Evolutionary conservation across 2,329 filamentous ascomycete genomes (phyloP).

Genomic region (Cladosporium sp.): DNA sequence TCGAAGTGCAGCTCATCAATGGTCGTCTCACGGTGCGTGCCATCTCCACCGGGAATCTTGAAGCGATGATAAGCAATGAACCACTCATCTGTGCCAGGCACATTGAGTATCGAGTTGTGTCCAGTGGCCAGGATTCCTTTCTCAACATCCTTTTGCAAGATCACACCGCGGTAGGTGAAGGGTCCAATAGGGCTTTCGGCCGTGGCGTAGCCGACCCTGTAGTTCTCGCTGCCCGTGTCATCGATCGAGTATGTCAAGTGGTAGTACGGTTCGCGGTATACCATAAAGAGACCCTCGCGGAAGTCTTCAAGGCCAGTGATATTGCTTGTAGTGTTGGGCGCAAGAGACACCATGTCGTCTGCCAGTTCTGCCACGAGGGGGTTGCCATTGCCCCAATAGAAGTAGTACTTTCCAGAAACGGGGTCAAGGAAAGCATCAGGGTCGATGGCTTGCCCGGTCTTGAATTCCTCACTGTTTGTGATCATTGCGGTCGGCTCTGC

Average conservation of each 20-base stretch:
- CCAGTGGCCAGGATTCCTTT: constrained; percentile 46
- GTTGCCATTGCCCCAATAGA: constrained; percentile 37
- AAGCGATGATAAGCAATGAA: constrained; percentile 50
- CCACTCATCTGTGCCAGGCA: constrained; percentile 48
- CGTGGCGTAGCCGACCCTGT: constrained; percentile 47
- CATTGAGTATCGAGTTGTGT: constrained; percentile 44
- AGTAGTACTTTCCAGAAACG: constrained; percentile 23
- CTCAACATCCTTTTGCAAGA: constrained; percentile 40
- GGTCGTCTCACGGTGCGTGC: constrained; percentile 41
- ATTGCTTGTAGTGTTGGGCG: constrained; percentile 31
- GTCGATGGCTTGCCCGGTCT: constrained; percentile 26
- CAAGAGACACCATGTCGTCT: constrained; percentile 46
- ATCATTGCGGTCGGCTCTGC: constrained; percentile 25
- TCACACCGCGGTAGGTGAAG: constrained; percentile 43
- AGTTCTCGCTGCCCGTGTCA: constrained; percentile 45
- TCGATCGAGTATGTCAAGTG: constrained; percentile 49
- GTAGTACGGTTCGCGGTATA: constrained; percentile 44
- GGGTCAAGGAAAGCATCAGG: constrained; percentile 25
- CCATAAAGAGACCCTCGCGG: constrained; percentile 43
- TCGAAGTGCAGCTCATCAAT: constrained; percentile 42
- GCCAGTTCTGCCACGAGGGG: constrained; percentile 41
- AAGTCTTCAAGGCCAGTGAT: constrained; percentile 41
- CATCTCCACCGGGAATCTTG: constrained; percentile 43
- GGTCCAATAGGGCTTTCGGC: constrained; percentile 37
- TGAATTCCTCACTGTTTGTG: constrained; percentile 24